Evolutionary conservation across 1,284 basidiomycete species (phyloP), one percentile per base, ranked within the genome.

Genomic region (Austroboletus novae-zelandiae): DNA sequence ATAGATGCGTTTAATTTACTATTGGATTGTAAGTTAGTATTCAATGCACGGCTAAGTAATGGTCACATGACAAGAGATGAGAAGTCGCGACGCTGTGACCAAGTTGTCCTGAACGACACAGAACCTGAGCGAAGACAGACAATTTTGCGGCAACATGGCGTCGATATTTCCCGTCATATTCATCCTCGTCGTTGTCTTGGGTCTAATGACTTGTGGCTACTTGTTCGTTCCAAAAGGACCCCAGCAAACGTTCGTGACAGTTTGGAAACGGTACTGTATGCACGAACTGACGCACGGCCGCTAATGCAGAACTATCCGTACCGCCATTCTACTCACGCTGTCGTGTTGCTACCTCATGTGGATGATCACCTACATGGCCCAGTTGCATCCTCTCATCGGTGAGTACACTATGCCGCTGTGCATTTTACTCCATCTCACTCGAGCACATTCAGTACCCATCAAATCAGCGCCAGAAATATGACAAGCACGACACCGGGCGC

Each of bases 301-400:
- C 41, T 43, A 23, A 51, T 43, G 34, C 70, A 97, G 94, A 52
- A 79, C 94, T 40, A 78, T 94, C 58, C 86, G 94, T 61, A 89
- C 91, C 6, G 80, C 80, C 55, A 65, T 91, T 42, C 75, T 91
- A 71, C 80, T 97, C 52, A 80, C 89, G 2, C 69, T 96, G 17
- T 74, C 83, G 5, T 87, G 82, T 55, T 94, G 89, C 71, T 97
- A 94, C 73, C 78, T 97, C 59, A 89, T 97, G 86, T 97, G 94
- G 94, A 88, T 88, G 69, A 83, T 95, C 64, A 94, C 94, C 8
- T 97, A 95, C 68, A 77, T 96, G 64, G 91, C 91, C 1, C 94
- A 97, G 68, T 70, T 96, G 45, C 84, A 97, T 66, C 94, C 94
- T 42, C 77, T 97, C 50, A 85, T 95, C 65, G 72, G 94, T 95